A percentile compares a stretch with the other conserved stretches of the same genome.
Evolutionary conservation across 2,329 filamentous ascomycete genomes (phyloP).

Genomic region (Tolypocladium endophyticum): DNA sequence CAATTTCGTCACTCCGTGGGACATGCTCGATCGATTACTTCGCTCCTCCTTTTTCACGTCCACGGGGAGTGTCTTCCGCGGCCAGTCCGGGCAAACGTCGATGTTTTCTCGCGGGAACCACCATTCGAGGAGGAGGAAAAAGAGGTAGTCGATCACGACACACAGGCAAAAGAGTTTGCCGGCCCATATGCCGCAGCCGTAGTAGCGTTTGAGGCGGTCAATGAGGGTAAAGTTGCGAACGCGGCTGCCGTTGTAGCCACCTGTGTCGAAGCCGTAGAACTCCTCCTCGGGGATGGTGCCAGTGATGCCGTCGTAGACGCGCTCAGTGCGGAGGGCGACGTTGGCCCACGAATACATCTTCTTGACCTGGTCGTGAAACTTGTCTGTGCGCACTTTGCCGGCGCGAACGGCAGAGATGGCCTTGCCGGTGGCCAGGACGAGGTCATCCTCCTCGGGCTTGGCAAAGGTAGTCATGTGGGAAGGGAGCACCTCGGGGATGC

Average conservation of each 20-base stretch:
- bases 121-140: conserved; percentile 82
- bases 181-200: conserved; percentile 96
- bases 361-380: conserved; percentile 93
- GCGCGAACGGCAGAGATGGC: conserved; percentile 80
- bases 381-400: conserved; percentile 80
- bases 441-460: conserved; percentile 89
- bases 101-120: conserved; percentile 77
- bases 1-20: conserved; percentile 15
- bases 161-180: conserved; percentile 95
- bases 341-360: conserved; percentile 99
- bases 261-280: conserved; percentile 74
- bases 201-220: conserved; percentile 90
- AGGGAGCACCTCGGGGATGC: conserved; percentile 91
- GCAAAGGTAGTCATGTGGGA: conserved; percentile 97
- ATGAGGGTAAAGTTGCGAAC: conserved; percentile 87
- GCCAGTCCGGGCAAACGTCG: conserved; percentile 86
- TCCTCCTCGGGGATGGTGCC: conserved; percentile 77
- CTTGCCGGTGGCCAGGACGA: conserved; percentile 79
- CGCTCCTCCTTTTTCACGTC: conserved; percentile 18
- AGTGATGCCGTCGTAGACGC: conserved; percentile 88
- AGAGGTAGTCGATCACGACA: conserved; percentile 84
- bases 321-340: conserved; percentile 84
- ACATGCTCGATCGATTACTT: conserved; percentile 22
- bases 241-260: conserved; percentile 57
- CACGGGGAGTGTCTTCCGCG: conserved; percentile 50